These are phyloP conservation scores for Arthrobotrys musiformis DNA, from an alignment of 2,329 filamentous ascomycete genomes.

Conservation along the genomic window DNA sequence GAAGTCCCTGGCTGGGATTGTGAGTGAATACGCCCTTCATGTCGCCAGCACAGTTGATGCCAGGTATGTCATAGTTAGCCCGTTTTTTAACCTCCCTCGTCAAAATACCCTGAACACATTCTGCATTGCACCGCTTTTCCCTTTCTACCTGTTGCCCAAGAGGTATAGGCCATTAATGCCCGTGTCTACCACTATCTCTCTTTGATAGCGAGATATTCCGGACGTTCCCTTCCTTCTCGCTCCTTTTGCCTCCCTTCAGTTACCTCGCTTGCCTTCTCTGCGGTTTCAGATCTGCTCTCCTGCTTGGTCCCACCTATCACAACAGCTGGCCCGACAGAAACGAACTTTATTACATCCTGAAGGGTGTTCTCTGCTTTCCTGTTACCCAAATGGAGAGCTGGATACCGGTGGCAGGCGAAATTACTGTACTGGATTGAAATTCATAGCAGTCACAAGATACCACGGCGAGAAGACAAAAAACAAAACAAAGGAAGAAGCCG, in stretches of 20 bases:
- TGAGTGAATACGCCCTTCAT: constrained; percentile 56
- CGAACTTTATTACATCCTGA: constrained; percentile 48
- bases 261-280: constrained; percentile 50
- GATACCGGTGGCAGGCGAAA: constrained; percentile 19
- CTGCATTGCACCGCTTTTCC: constrained; percentile 33
- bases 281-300: constrained; percentile 54
- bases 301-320: constrained; percentile 55
- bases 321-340: constrained; percentile 46
- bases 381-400: constrained; percentile 28
- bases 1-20: constrained; percentile 54
- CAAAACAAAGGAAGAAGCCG: neutral
- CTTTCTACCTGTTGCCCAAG: constrained; percentile 31
- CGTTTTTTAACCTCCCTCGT: constrained; percentile 30
- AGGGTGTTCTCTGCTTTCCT: constrained; percentile 6
- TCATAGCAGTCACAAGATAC: constrained; percentile 1
- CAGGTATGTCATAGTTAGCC: constrained; percentile 52
- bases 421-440: constrained; percentile 5
- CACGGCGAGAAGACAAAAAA: constrained; percentile 21
- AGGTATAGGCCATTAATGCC: constrained; percentile 52
- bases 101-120: constrained; percentile 40
- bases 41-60: constrained; percentile 56
- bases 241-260: constrained; percentile 55
- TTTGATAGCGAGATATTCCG: constrained; percentile 54
- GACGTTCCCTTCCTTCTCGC: constrained; percentile 54
- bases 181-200: constrained; percentile 47